These are phyloP conservation scores for Chrysanthemum makinoi DNA, from an alignment of 129 eudicot species.

Conservation along the genomic window DNA sequence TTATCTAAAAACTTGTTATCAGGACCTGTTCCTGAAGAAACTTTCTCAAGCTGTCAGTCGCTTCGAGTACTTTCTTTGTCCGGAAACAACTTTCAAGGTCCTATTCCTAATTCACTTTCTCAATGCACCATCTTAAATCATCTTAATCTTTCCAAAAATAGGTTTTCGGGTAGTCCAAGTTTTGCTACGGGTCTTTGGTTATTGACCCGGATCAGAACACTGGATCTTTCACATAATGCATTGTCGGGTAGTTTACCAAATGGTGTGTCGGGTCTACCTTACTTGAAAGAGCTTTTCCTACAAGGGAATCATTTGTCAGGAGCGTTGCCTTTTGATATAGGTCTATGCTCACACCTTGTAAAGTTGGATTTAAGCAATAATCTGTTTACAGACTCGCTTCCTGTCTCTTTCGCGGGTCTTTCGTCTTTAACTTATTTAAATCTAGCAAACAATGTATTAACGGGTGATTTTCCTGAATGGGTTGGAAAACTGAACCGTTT, in stretches of 20 bases:
- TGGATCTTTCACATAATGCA: slow-evolving; percentile 69
- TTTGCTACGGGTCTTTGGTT: slow-evolving; percentile 43
- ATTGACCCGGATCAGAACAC: slow-evolving; percentile 59
- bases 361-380: slow-evolving; percentile 64
- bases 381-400: slow-evolving; percentile 53
- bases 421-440: slow-evolving; percentile 40
- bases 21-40: slow-evolving; percentile 49
- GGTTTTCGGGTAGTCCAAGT: slow-evolving; percentile 61
- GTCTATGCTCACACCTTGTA: slow-evolving; percentile 64
- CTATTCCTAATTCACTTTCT: slow-evolving; percentile 58
- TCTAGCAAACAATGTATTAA: slow-evolving; percentile 53
- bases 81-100: slow-evolving; percentile 59
- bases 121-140: slow-evolving; percentile 55
- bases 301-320: slow-evolving; percentile 75
- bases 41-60: slow-evolving; percentile 44
- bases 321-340: slow-evolving; percentile 62
- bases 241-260: slow-evolving; percentile 59
- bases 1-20: slow-evolving; percentile 57
- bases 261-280: slow-evolving; percentile 53
- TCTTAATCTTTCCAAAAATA: slow-evolving; percentile 71
- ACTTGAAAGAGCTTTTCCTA: slow-evolving; percentile 67
- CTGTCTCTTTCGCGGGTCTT: slow-evolving; percentile 50
- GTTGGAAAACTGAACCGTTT: slow-evolving; percentile 47
- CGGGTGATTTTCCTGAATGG: slow-evolving; percentile 76
- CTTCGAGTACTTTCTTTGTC: slow-evolving; percentile 67